Percentiles rank a stretch among this genome's conserved stretches.
Conservation (phyloP, 176 grass and related monocot species). For the Oryza brachyantha region DNA sequence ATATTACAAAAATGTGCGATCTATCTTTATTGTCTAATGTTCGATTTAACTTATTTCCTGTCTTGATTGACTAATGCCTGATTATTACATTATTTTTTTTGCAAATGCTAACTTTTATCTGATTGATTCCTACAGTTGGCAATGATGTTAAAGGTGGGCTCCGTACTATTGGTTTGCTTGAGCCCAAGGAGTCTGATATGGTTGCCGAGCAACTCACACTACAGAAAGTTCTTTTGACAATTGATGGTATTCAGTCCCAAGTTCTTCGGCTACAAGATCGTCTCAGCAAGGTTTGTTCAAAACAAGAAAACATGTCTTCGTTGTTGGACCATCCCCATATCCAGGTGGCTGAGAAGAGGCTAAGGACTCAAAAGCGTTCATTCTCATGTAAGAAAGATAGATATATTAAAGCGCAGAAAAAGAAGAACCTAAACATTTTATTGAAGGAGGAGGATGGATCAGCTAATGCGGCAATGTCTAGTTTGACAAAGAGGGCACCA, state of each 20-base stretch:
- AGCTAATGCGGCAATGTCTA: slow-evolving; percentile 11
- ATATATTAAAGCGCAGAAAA: slow-evolving; percentile 41
- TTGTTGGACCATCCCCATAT: slow-evolving; percentile 8
- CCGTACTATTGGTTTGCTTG: slow-evolving; percentile 51
- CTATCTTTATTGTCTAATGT: slow-evolving; percentile 2
- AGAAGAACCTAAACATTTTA: slow-evolving; percentile 48
- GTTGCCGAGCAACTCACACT: slow-evolving; percentile 40
- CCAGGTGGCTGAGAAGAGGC: slow-evolving; percentile 31
- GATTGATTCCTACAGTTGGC: slow-evolving; percentile 39
- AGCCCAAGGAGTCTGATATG: slow-evolving; percentile 38
- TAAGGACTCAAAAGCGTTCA: slow-evolving; percentile 34
- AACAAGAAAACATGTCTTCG: slow-evolving; percentile 43
- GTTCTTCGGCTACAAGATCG: slow-evolving; percentile 55
- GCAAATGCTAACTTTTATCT: slow-evolving; percentile 27
- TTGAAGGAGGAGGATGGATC: slow-evolving; percentile 33
- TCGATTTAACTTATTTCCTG: not conserved
- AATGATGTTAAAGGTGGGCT: slow-evolving; percentile 46
- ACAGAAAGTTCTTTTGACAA: slow-evolving; percentile 55
- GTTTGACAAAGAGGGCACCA: slow-evolving; percentile 12
- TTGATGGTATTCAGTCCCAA: slow-evolving; percentile 51
- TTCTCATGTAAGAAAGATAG: slow-evolving; percentile 27
- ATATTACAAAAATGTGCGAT: slow-evolving; percentile 11
- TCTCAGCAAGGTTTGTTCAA: slow-evolving; percentile 47
- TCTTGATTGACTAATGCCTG: not conserved
- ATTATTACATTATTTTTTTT: not conserved